Evolutionary conservation across 2,329 filamentous ascomycete genomes (phyloP).

Genomic region (Colletotrichum sojae): DNA sequence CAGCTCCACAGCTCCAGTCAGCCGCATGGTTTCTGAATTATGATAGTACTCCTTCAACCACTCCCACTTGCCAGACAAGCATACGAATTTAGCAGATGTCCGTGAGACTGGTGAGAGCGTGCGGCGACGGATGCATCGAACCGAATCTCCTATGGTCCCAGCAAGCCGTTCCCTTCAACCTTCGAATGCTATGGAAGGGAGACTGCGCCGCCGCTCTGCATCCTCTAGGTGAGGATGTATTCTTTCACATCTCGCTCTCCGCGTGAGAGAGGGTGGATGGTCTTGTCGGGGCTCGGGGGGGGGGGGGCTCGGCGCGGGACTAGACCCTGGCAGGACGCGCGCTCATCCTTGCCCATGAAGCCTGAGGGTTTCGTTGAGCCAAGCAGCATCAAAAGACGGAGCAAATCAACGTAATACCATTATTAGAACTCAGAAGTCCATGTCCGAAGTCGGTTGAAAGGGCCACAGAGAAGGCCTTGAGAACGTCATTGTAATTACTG

Average conservation of each 20-base stretch:
- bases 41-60: not conserved
- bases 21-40: slow-evolving; percentile 17
- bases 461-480: too few relatives aligned
- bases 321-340: not conserved
- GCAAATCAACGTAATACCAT: too few relatives aligned
- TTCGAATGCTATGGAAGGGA: not conserved
- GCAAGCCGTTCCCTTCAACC: not conserved
- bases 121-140: not conserved
- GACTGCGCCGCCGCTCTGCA: not conserved
- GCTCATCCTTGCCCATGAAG: not conserved
- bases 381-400: too few relatives aligned
- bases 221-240: not conserved
- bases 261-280: not conserved
- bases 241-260: not conserved
- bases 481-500: too few relatives aligned
- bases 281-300: not conserved
- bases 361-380: not conserved
- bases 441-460: too few relatives aligned
- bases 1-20: slow-evolving; percentile 27
- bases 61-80: slow-evolving; percentile 6
- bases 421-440: too few relatives aligned
- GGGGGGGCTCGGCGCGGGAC: slow-evolving; percentile 6
- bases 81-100: not conserved
- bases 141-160: not conserved
- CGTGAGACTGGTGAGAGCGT: not conserved